phyloP scores from a whole-genome alignment of 1,284 basidiomycete species.

The Melampsora larici-populina region DNA sequence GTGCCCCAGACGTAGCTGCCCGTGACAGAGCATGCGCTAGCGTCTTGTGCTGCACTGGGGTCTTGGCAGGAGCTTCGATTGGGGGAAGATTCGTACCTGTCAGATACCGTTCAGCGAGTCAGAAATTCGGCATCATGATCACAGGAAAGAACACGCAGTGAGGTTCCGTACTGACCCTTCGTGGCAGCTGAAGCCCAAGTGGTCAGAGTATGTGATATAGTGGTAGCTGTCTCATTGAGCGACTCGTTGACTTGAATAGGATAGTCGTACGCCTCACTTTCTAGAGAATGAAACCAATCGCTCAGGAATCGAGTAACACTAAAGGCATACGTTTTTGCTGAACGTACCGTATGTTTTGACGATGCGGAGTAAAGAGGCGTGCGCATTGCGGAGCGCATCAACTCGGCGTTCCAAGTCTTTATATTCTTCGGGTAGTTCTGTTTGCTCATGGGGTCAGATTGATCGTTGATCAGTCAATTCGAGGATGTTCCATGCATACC shows the following conservation, averaged over 20 bases:
- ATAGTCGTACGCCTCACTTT: constrained; percentile 83
- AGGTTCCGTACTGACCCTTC: constrained; percentile 57
- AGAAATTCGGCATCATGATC: background rate
- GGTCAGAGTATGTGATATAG: constrained; percentile 71
- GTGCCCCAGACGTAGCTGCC: constrained; percentile 69
- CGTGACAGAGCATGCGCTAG: constrained; percentile 88
- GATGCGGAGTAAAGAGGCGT: constrained; percentile 72
- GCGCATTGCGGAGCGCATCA: constrained; percentile 75
- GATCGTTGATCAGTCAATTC: background rate
- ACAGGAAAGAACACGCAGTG: background rate
- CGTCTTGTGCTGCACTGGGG: constrained; percentile 75
- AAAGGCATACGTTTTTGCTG: constrained; percentile 13
- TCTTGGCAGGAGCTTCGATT: constrained; percentile 55
- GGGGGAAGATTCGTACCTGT: constrained; percentile 30
- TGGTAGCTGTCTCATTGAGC: constrained; percentile 57
- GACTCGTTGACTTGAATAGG: constrained; percentile 60
- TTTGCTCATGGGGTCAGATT: background rate
- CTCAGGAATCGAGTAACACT: background rate
- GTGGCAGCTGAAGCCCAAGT: constrained; percentile 84
- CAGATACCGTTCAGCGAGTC: constrained; percentile 9
- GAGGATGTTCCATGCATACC: constrained; percentile 19
- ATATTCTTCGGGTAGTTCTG: constrained; percentile 68
- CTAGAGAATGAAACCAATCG: constrained; percentile 56
- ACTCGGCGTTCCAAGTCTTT: constrained; percentile 90
- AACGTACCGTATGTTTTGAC: constrained; percentile 44